These are phyloP conservation scores for Trichosporon sp. DNA, from an alignment of 1,284 basidiomycete species.

Conservation along the genomic window DNA sequence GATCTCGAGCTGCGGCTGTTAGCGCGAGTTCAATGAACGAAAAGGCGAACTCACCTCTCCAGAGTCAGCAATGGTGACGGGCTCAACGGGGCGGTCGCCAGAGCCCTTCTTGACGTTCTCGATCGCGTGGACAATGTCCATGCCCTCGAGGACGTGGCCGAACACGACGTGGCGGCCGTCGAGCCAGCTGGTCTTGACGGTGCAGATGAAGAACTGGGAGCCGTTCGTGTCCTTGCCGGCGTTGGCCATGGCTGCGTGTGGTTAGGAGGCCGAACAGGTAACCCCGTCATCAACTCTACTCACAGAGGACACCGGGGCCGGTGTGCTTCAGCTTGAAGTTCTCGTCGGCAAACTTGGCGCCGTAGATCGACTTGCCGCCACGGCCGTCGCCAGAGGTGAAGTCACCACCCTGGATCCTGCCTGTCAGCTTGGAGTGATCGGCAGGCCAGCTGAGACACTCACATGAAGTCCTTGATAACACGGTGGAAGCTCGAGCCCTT, in stretches of 20 bases:
- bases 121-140: slow-evolving; percentile 72
- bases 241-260: slow-evolving; percentile 73
- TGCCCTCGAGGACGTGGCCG: slow-evolving; percentile 81
- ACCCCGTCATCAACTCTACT: slow-evolving; percentile 5
- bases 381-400: slow-evolving; percentile 63
- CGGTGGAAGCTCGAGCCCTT: slow-evolving; percentile 67
- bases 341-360: slow-evolving; percentile 60
- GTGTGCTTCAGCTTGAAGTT: slow-evolving; percentile 91
- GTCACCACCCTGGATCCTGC: slow-evolving; percentile 64
- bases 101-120: slow-evolving; percentile 64
- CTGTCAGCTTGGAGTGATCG: not conserved
- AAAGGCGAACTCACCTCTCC: slow-evolving; percentile 64
- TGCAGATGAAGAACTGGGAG: slow-evolving; percentile 63
- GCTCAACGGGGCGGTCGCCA: slow-evolving; percentile 64
- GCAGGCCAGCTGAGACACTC: slow-evolving; percentile 21
- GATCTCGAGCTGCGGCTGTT: slow-evolving; percentile 57
- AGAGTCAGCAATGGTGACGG: slow-evolving; percentile 70
- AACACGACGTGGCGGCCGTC: slow-evolving; percentile 66
- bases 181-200: slow-evolving; percentile 65
- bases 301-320: slow-evolving; percentile 68
- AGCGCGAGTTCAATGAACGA: not conserved
- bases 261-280: not conserved
- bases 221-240: slow-evolving; percentile 56
- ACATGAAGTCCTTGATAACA: slow-evolving; percentile 68
- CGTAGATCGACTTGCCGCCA: slow-evolving; percentile 61